Conservation (phyloP, 176 grass and related monocot genomes). For the Avena sativa region DNA sequence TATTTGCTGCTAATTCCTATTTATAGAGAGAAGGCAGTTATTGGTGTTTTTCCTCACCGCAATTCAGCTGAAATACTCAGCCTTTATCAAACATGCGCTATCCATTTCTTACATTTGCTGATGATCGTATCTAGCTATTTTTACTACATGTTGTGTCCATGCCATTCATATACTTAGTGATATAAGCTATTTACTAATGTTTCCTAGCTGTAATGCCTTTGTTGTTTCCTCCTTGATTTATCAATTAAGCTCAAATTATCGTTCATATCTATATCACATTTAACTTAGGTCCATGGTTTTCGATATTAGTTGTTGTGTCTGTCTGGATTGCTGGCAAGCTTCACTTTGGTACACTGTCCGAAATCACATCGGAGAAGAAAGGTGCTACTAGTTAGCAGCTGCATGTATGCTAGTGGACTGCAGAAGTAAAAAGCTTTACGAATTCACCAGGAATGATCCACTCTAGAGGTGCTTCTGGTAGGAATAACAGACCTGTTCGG, state of each 20-base stretch:
- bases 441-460: neutral
- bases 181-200: conserved; percentile 14
- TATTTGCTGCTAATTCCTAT: conserved; percentile 23
- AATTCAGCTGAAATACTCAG: conserved; percentile 8
- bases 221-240: conserved; percentile 8
- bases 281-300: neutral
- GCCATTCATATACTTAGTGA: neutral
- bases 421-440: neutral
- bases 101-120: neutral
- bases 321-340: conserved; percentile 1
- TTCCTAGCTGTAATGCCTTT: conserved; percentile 19
- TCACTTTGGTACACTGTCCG: neutral
- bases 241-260: conserved; percentile 17
- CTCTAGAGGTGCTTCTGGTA: neutral
- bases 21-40: conserved; percentile 1
- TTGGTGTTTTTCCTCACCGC: neutral
- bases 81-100: neutral
- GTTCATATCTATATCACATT: conserved; percentile 23
- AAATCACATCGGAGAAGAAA: neutral
- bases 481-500: neutral
- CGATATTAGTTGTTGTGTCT: neutral
- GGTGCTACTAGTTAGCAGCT: neutral
- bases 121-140: neutral
- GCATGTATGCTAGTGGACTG: neutral
- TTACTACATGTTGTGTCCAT: neutral